A percentile compares a stretch with the other conserved stretches of the same genome.
These are phyloP conservation scores for Fistulifera solaris DNA, from an alignment of 108 stramenopile genomes.

Conservation along the genomic window DNA sequence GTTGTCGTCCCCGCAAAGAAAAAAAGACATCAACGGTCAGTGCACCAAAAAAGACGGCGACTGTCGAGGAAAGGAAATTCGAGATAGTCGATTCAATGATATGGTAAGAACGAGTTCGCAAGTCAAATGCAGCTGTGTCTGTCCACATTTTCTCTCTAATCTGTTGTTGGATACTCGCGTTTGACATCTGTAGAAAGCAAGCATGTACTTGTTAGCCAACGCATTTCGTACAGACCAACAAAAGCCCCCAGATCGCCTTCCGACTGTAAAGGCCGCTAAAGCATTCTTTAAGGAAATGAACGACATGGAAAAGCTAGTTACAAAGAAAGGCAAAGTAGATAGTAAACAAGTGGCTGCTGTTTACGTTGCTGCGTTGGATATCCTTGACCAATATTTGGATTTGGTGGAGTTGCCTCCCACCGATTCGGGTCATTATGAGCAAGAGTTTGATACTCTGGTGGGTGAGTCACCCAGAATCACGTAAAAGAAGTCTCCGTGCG, in stretches of 20 bases:
- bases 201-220: slow-evolving; percentile 81
- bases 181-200: slow-evolving; percentile 13
- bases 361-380: slow-evolving; percentile 57
- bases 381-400: slow-evolving; percentile 70
- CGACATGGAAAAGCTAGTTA: slow-evolving; percentile 49
- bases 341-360: slow-evolving; percentile 25
- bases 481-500: slow-evolving; percentile 11
- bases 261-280: slow-evolving; percentile 79
- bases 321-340: slow-evolving; percentile 31
- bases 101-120: slow-evolving; percentile 29
- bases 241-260: slow-evolving; percentile 81
- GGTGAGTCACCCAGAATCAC: slow-evolving; percentile 52
- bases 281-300: slow-evolving; percentile 81
- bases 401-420: slow-evolving; percentile 82
- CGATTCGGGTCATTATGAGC: slow-evolving; percentile 66
- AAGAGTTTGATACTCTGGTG: slow-evolving; percentile 61
- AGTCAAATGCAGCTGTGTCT: background rate
- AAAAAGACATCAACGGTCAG: slow-evolving; percentile 62
- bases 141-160: too few relatives aligned
- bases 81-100: slow-evolving; percentile 78
- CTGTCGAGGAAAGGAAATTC: slow-evolving; percentile 63
- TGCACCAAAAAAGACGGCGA: slow-evolving; percentile 79
- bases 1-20: slow-evolving; percentile 65
- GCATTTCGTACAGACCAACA: slow-evolving; percentile 83
- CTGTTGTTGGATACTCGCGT: too few relatives aligned